Evolutionary conservation across 352 stramenopile species (phyloP), one percentile per base, ranked within the genome.

Genomic region (Pythium chondricola): DNA sequence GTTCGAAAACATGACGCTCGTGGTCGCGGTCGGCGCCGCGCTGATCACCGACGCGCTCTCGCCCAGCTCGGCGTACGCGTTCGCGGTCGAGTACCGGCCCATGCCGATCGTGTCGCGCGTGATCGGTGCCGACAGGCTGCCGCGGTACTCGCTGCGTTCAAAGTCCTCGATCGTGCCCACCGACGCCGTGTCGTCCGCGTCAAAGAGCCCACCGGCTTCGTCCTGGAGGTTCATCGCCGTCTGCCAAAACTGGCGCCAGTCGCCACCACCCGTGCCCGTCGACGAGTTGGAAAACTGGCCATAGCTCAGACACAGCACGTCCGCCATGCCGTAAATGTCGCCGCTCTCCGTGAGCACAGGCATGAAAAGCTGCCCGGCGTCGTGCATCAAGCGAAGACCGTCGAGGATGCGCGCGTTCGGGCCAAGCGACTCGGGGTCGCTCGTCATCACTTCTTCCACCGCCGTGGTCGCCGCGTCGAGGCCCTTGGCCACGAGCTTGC

Each of bases 161-260:
- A 95, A 95, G 33, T 94, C 84, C 48, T 95, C 84, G 39, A 95
- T 95, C 4, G 84, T 95, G 13, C 83, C 82, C 2, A 95, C 80
- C 2, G 84, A 95, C 13, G 66, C 71, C 10, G 63, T 83, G 21
- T 94, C 83, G 36, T 93, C 81, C 7, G 71, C 64, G 26, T 88
- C 84, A 51, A 88, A 91, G 47, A 81, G 75, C 32, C 69, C 75
- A 6, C 78, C 79, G 6, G 82, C 69, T 56, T 95, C 78, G 35
- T 95, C 84, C 47, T 95, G 80, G 7, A 93, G 50, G 36, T 90
- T 88, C 69, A 95, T 87, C 0, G 82, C 82, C 1, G 74, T 88
- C 49, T 95, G 82, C 84, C 84, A 95, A 52, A 95, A 95, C 52
- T 90, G 77, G 17, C 79, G 68, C 84, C 84, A 95, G 57, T 93